Evolutionary conservation across 768 basidiomycete species (phyloP).

Genomic region (Fibroporia radiculosa): DNA sequence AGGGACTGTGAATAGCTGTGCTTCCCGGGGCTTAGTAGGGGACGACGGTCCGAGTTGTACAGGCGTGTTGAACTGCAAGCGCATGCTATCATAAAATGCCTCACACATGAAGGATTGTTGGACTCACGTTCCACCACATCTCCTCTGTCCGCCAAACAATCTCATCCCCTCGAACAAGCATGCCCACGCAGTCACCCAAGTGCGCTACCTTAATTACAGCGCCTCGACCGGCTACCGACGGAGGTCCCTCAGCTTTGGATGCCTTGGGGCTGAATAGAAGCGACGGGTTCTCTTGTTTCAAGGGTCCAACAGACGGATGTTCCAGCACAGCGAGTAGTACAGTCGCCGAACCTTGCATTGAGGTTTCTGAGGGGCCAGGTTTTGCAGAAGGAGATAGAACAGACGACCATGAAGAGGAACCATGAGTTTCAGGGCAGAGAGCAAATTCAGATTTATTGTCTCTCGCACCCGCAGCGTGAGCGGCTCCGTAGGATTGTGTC

Average conservation of each 20-base stretch:
- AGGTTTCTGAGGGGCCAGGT: conserved; percentile 22
- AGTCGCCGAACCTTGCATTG: conserved; percentile 58
- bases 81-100: not conserved
- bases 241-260: conserved; percentile 11
- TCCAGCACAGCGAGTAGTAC: conserved; percentile 61
- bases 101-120: not conserved
- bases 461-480: not conserved
- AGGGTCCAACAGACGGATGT: conserved; percentile 20
- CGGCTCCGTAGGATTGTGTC: not conserved
- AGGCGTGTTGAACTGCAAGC: conserved; percentile 49
- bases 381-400: not conserved
- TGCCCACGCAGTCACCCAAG: conserved; percentile 82
- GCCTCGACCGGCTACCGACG: conserved; percentile 35
- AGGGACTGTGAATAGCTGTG: conserved; percentile 62
- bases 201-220: conserved; percentile 78
- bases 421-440: not conserved
- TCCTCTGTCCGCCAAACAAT: conserved; percentile 85
- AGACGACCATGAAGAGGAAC: not conserved
- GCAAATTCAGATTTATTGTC: not conserved
- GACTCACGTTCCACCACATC: conserved; percentile 81
- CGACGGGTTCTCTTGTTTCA: not conserved
- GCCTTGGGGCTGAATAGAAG: conserved; percentile 12
- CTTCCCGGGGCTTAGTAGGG: conserved; percentile 56
- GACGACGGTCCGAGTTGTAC: conserved; percentile 56
- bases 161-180: conserved; percentile 71